phyloP scores from a whole-genome alignment of 2,329 filamentous ascomycete genomes.

The Thielaviopsis cerberus region DNA sequence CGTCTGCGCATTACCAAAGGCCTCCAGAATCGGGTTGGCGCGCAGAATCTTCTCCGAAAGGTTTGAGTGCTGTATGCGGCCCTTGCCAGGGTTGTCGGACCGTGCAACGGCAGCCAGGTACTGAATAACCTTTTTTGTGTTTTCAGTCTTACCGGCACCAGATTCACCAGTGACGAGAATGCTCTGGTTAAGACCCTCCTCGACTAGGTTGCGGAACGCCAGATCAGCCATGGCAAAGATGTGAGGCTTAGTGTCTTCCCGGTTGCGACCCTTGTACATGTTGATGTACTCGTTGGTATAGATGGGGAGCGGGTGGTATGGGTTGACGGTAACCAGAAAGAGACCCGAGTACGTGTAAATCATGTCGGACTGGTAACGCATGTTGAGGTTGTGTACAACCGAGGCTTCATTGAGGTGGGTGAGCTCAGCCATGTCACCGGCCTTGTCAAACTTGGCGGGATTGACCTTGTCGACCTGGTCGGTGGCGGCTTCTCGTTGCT shows the following conservation, averaged over 20 bases:
- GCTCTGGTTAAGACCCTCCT: conserved; percentile 89
- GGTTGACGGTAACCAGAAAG: conserved; percentile 92
- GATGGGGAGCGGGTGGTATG: conserved; percentile 84
- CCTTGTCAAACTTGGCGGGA: conserved; percentile 97
- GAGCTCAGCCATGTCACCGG: conserved; percentile 96
- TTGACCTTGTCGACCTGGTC: conserved; percentile 97
- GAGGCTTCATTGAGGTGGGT: conserved; percentile 96
- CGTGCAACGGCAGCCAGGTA: conserved; percentile 90
- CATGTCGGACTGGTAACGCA: conserved; percentile 83
- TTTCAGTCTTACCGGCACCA: conserved; percentile 94
- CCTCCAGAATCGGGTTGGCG: conserved; percentile 91
- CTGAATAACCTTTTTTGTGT: conserved; percentile 98
- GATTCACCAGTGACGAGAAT: conserved; percentile 97
- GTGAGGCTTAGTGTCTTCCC: conserved; percentile 90
- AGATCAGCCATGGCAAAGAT: conserved; percentile 97
- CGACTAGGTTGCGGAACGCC: conserved; percentile 85
- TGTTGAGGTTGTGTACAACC: conserved; percentile 90
- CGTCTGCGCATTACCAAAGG: conserved; percentile 95
- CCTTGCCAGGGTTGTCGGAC: conserved; percentile 51
- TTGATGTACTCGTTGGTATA: conserved; percentile 95
- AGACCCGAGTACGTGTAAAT: conserved; percentile 97
- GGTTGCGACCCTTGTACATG: conserved; percentile 82
- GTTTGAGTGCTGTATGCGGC: conserved; percentile 50
- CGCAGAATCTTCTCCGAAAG: conserved; percentile 90
- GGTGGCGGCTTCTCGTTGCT: conserved; percentile 72